These are phyloP conservation scores for Volvox carteri DNA, from an alignment of 163 green algal species.

Conservation along the genomic window DNA sequence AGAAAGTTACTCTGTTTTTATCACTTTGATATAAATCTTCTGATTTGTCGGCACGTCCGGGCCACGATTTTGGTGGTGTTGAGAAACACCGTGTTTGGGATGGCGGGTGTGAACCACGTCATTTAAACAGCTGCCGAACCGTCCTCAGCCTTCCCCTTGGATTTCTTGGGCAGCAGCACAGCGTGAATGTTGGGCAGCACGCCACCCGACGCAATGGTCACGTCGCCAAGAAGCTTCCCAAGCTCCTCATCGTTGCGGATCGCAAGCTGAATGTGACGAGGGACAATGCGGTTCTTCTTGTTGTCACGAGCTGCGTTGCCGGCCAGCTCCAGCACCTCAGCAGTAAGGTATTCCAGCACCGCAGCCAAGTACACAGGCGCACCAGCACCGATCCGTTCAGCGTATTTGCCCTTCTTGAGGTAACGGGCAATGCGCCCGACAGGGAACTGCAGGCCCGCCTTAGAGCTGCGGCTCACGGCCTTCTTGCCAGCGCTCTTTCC, in stretches of 20 bases:
- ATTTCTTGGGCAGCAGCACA: conserved; percentile 5
- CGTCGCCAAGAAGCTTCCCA: background rate
- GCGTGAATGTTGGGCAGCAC: conserved; percentile 16
- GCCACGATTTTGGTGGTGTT: background rate
- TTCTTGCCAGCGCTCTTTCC: conserved; percentile 11
- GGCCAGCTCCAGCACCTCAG: conserved; percentile 17
- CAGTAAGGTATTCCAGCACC: conserved; percentile 9
- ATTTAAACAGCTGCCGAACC: background rate
- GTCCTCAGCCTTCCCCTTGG: conserved; percentile 6
- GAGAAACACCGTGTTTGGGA: conserved; percentile 1
- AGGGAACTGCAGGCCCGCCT: conserved; percentile 8
- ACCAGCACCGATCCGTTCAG: conserved; percentile 6
- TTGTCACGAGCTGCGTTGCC: conserved; percentile 9
- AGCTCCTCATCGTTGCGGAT: conserved; percentile 20
- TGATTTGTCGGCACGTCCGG: background rate
- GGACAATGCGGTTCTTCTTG: conserved; percentile 13
- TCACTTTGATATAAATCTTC: too few species aligned
- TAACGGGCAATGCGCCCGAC: background rate
- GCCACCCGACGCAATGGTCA: background rate
- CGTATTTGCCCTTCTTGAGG: conserved; percentile 1
- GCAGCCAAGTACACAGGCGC: conserved; percentile 5
- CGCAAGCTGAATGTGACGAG: conserved; percentile 15
- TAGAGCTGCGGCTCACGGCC: background rate
- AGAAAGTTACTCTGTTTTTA: too few species aligned
- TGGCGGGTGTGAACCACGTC: background rate